Conservation (phyloP, 805 yeast species). For the Metschnikowia amazonensis region DNA sequence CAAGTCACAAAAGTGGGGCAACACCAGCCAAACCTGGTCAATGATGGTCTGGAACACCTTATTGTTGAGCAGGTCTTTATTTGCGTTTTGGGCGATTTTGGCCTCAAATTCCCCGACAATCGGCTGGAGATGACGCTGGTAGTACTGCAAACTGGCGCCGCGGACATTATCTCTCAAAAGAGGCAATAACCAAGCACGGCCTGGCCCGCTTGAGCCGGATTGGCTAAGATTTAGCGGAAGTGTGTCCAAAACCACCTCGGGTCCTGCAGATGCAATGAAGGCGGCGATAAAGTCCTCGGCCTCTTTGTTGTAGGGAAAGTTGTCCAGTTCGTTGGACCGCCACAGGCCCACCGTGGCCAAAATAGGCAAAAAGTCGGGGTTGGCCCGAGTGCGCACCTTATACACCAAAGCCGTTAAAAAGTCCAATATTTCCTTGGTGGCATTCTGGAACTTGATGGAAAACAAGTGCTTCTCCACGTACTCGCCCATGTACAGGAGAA, state of each 20-base stretch:
- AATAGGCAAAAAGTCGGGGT: constrained; percentile 66
- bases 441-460: constrained; percentile 69
- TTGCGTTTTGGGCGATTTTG: constrained; percentile 34
- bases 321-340: constrained; percentile 72
- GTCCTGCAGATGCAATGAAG: constrained; percentile 79
- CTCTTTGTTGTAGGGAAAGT: constrained; percentile 64
- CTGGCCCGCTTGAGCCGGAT: constrained; percentile 49
- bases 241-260: constrained; percentile 68
- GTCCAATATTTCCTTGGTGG: constrained; percentile 71
- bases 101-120: constrained; percentile 50
- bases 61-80: constrained; percentile 58
- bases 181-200: constrained; percentile 95
- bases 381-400: constrained; percentile 59
- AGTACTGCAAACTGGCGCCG: constrained; percentile 64
- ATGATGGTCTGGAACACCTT: constrained; percentile 81
- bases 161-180: constrained; percentile 81
- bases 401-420: constrained; percentile 59
- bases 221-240: constrained; percentile 72
- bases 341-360: constrained; percentile 77
- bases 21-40: constrained; percentile 88
- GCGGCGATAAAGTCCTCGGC: constrained; percentile 79
- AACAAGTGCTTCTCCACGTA: constrained; percentile 54
- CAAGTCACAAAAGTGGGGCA: constrained; percentile 85
- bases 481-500: constrained; percentile 49
- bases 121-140: constrained; percentile 63